Evolutionary conservation across 129 eudicot species (phyloP), one percentile per base, ranked within the genome.

Genomic region (Gnaphalium uliginosum): DNA sequence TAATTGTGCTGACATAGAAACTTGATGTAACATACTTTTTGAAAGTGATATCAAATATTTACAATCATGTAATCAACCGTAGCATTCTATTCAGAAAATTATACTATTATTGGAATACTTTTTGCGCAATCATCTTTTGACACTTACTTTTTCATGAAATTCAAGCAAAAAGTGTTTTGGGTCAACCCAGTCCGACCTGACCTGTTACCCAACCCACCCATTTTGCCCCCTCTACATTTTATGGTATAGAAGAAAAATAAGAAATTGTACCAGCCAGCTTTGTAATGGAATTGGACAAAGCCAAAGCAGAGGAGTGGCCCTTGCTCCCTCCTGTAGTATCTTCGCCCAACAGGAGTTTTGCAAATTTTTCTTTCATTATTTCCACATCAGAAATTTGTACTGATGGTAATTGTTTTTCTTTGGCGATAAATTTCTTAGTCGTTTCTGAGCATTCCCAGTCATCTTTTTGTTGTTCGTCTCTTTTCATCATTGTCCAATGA

Each of bases 261-360:
- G 11, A 60, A 59, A 70, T 30, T 15, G 0, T 86, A 95, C 99
- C 96, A 77, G 92, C 94, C 24, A 95, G 91, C 76, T 82, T 95
- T n/a, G 90, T 91, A 67, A 95, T 86, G 80, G 94, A 92, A 67
- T 95, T 91, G 24, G 99, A 95, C 33, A 95, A 61, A 35, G 96
- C 97, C 53, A 87, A 79, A 50, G 99, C 97, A 32, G 93, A 75
- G 14, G 89, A 75, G 8, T 82, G 73, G 53, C 97, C 99, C 75
- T 85, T 87, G 15, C 83, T 26, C 26, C 99, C 99, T 68, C 99
- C 99, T 3, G 96, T 86, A 54, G 81, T 63, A 87, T 95, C 99
- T 72, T 89, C 96, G 27, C 99, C 99, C 63, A 95, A 85, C 83
- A 95, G 81, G 32, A 95, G 79, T 71, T 91, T 95, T 8, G 99